Conservation (phyloP, 176 grass and related monocot genomes). For the maize (Zea mays) region Zm-B73-REFERENCE-NAM-5.0 NC_050096.1:55660001-55660500, state of each 20-base stretch:
- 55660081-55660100: too few species aligned
- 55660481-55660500: conserved; percentile 40
- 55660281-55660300: conserved; percentile 32
- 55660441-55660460: conserved; percentile 30
- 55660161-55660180: too few species aligned
- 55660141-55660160: too few species aligned
- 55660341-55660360: conserved; percentile 33
- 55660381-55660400: conserved; percentile 35
- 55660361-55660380: conserved; percentile 39
- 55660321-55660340: conserved; percentile 22
- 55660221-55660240: too few species aligned
- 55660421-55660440: conserved; percentile 56
- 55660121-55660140: too few species aligned
- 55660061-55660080: too few species aligned
- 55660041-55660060: too few species aligned
- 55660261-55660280: conserved; percentile 11
- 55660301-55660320: conserved; percentile 24
- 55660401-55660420: conserved; percentile 45
- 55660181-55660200: too few species aligned
- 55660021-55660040: too few species aligned
- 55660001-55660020: too few species aligned
- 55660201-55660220: too few species aligned
- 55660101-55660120: too few species aligned
- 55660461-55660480: conserved; percentile 33
- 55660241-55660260: conserved; percentile 5